phyloP scores from a whole-genome alignment of 192 early-diverging fungal genomes.

The Spizellomyces sp. region DNA sequence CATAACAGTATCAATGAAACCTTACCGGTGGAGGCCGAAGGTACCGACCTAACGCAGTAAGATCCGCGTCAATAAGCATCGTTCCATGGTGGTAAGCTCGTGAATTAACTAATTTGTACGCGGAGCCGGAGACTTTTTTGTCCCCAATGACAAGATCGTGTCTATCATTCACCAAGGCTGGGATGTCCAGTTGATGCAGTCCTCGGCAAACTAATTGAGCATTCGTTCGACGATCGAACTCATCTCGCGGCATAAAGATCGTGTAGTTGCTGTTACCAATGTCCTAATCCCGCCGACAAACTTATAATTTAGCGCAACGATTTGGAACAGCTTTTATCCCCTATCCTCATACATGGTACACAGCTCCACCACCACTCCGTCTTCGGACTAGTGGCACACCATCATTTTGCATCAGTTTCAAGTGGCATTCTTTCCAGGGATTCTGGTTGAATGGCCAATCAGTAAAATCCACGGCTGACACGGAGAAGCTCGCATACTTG shows the following conservation, averaged over 20 bases:
- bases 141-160: slow-evolving; percentile 87
- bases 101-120: slow-evolving; percentile 83
- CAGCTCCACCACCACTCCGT: slow-evolving; percentile 89
- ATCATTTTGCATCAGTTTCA: slow-evolving; percentile 64
- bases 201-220: slow-evolving; percentile 78
- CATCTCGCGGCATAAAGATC: slow-evolving; percentile 84
- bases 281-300: slow-evolving; percentile 57
- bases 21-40: slow-evolving; percentile 42
- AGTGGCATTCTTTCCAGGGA: slow-evolving; percentile 93
- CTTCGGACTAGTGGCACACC: slow-evolving; percentile 84
- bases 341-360: slow-evolving; percentile 75
- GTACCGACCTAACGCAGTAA: slow-evolving; percentile 54
- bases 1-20: neutral
- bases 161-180: slow-evolving; percentile 79
- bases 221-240: slow-evolving; percentile 74
- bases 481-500: slow-evolving; percentile 48
- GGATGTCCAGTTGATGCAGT: slow-evolving; percentile 77
- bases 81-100: slow-evolving; percentile 97
- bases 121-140: slow-evolving; percentile 89
- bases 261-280: slow-evolving; percentile 96
- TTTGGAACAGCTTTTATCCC: neutral
- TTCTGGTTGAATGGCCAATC: slow-evolving; percentile 58
- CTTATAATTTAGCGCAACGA: neutral
- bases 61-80: slow-evolving; percentile 93
- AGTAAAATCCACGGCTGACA: neutral